phyloP scores from a whole-genome alignment of 73 alveolate genomes.

The Paramecium biaurelia region DNA sequence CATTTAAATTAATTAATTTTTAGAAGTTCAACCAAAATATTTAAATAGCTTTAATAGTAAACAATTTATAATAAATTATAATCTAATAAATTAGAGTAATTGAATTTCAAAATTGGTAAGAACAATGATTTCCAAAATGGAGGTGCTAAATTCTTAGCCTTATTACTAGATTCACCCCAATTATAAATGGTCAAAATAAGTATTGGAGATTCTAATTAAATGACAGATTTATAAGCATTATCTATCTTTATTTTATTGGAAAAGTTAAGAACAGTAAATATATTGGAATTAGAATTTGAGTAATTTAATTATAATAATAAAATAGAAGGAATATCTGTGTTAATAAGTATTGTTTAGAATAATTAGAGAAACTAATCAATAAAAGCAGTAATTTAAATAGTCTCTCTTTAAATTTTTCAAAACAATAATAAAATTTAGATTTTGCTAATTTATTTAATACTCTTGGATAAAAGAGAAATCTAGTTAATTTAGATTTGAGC shows the following conservation, averaged over 20 bases:
- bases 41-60: not conserved
- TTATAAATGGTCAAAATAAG: not conserved
- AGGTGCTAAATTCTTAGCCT: not conserved
- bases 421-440: not conserved
- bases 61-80: no score
- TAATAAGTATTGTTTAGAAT: not conserved
- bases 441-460: not conserved
- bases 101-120: not conserved
- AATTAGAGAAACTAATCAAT: not conserved
- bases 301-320: not conserved
- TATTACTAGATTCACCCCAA: not conserved
- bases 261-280: not conserved
- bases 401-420: not conserved
- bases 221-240: not conserved
- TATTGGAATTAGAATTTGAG: not conserved
- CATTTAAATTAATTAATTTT: not conserved
- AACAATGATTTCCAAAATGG: not conserved
- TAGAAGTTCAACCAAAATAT: not conserved
- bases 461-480: not conserved
- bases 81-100: not conserved
- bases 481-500: not conserved
- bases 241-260: not conserved
- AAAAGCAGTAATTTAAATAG: not conserved
- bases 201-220: not conserved
- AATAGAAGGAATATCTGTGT: not conserved